A percentile compares a stretch with the other conserved stretches of the same genome.
Evolutionary conservation across 176 grass and related monocot species (phyloP).

Genomic region (Hordeum vulgare): DNA sequence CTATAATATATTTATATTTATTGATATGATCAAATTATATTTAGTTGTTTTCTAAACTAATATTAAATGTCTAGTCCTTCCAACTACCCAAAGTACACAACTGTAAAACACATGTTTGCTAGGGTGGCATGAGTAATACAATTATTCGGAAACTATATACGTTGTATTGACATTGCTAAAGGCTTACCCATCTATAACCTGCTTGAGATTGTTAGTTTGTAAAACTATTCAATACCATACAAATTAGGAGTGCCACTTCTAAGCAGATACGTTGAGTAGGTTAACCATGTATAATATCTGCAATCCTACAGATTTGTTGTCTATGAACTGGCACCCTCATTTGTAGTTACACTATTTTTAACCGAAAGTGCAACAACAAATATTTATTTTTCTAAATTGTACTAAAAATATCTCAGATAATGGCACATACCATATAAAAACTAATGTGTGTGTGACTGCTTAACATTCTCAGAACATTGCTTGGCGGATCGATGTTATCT

Average conservation of each 20-base stretch:
- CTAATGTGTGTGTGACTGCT: background rate
- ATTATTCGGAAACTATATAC: background rate
- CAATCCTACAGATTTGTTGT: background rate
- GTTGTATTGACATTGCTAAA: background rate
- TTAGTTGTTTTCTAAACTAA: background rate
- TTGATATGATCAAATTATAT: background rate
- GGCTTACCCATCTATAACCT: background rate
- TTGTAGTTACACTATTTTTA: background rate
- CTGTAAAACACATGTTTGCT: too few relatives aligned
- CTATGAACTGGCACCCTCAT: background rate
- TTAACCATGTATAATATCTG: background rate
- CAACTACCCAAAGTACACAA: too few relatives aligned
- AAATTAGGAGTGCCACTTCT: background rate
- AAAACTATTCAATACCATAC: background rate
- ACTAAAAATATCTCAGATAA: background rate
- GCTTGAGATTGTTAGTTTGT: background rate
- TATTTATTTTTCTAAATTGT: background rate
- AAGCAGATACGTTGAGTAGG: background rate
- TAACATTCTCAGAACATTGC: background rate
- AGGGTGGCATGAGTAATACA: too few relatives aligned
- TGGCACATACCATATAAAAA: too few relatives aligned
- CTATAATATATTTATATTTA: background rate
- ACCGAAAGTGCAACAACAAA: background rate
- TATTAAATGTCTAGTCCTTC: too few relatives aligned
- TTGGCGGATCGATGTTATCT: background rate